These are phyloP conservation scores for Mortierella sp. DNA, from an alignment of 371 early-diverging fungal species.

Conservation along the genomic window DNA sequence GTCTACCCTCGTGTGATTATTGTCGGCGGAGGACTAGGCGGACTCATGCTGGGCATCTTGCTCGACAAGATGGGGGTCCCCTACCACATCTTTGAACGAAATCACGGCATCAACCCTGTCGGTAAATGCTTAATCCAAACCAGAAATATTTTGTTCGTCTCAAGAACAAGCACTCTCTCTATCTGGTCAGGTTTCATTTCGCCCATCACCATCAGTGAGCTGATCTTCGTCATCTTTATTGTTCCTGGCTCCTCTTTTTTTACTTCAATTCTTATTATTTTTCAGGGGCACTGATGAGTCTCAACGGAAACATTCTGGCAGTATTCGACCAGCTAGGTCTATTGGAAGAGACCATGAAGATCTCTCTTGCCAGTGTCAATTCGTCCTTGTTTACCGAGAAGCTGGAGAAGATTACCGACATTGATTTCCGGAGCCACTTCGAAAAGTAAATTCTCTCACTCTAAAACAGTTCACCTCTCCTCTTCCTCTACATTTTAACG, in stretches of 20 bases:
- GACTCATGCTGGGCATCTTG: conserved; percentile 8
- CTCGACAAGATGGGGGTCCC: conserved; percentile 4
- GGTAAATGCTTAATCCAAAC: background rate
- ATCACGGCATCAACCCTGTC: background rate
- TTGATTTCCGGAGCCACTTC: background rate
- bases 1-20: conserved; percentile 10
- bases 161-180: background rate
- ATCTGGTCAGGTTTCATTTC: background rate
- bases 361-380: background rate
- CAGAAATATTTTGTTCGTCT: background rate
- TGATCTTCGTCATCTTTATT: background rate
- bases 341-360: background rate
- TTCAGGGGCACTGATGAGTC: background rate
- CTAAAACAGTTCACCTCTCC: background rate
- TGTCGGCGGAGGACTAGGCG: conserved; percentile 12
- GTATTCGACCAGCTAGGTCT: conserved; percentile 18
- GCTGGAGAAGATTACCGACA: conserved; percentile 8
- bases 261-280: background rate
- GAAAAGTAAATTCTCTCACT: background rate
- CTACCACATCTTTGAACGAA: conserved; percentile 1
- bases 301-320: conserved; percentile 14
- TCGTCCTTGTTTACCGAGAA: background rate
- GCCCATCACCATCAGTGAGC: background rate
- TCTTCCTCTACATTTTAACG: background rate
- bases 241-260: background rate